Conservation (phyloP, 345 rosid species). For the Aquilaria yunnanensis region DNA sequence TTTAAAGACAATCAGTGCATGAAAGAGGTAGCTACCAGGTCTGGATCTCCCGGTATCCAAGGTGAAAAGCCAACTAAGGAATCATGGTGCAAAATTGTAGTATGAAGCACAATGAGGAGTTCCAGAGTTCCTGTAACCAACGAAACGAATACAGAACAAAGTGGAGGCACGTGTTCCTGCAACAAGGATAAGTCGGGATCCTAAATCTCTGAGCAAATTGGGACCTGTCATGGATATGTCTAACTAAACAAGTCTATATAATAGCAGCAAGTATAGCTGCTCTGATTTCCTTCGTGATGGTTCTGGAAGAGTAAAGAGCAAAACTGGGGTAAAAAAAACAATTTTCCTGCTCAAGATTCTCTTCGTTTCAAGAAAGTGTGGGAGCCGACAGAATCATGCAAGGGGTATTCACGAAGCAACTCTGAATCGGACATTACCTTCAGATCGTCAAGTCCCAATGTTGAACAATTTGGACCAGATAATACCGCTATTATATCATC, state of each 20-base stretch:
- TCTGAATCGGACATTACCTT: slow-evolving; percentile 49
- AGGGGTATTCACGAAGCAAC: slow-evolving; percentile 58
- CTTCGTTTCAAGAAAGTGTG: slow-evolving; percentile 56
- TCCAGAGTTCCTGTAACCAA: slow-evolving; percentile 44
- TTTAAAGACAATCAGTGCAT: slow-evolving; percentile 19
- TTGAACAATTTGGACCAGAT: slow-evolving; percentile 30
- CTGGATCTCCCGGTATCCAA: slow-evolving; percentile 48
- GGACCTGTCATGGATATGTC: slow-evolving; percentile 52
- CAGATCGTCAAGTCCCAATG: slow-evolving; percentile 39
- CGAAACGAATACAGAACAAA: slow-evolving; percentile 47
- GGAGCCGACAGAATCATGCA: slow-evolving; percentile 71
- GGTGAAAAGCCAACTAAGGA: slow-evolving; percentile 39
- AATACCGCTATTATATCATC: slow-evolving; percentile 29
- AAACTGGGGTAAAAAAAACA: slow-evolving; percentile 25
- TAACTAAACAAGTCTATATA: slow-evolving; percentile 36
- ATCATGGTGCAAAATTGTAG: slow-evolving; percentile 37
- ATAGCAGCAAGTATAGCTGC: slow-evolving; percentile 47
- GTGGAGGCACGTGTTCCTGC: slow-evolving; percentile 47
- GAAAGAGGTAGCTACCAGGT: slow-evolving; percentile 41
- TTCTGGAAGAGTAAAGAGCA: slow-evolving; percentile 55
- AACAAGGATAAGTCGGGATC: slow-evolving; percentile 42
- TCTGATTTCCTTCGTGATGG: slow-evolving; percentile 39
- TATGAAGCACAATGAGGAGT: slow-evolving; percentile 51
- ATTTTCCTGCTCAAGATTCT: slow-evolving; percentile 34
- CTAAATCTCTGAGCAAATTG: slow-evolving; percentile 39